Evolutionary conservation across 768 basidiomycete species (phyloP), one percentile per base, ranked within the genome.

Genomic region (Mycena belliarum): DNA sequence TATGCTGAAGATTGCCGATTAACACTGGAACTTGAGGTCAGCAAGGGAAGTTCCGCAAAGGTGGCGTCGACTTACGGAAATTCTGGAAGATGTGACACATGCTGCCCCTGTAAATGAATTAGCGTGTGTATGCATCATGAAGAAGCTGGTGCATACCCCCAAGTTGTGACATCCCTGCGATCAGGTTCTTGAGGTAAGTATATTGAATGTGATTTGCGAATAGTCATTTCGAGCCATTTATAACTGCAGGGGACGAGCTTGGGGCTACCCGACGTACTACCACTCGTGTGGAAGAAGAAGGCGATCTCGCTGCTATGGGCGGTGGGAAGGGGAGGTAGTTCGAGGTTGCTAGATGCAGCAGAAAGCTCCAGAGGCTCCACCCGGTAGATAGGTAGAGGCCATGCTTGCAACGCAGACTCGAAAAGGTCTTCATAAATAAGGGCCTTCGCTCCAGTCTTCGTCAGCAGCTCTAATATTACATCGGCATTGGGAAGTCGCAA

Each of bases 51-150:
- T 63, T 69, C 67, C 55, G 65, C 32, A 55, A 55, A 51, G 52
- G 49, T 52, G 44, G 47, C 15, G 35, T 54, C 47, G 64, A 75
- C 86, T 76, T 72, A 89, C 88, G 85, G 79, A 85, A 89, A 40
- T 80, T 83, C 70, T 91, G 88, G 26, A 73, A 90, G 59, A 91
- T 91, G 72, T 91, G 90, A 68, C 86, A 90, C 87, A 91, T 88
- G 76, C 86, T 88, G 55, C 90, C 89, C 78, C 88, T 90, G 75
- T 52, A 64, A 59, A 47, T 65, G 62, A 57, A 61, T 73, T 66
- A 76, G 69, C 68, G 64, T 66, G 52, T 63, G 63, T 51, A 37
- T 51, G 29, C 57, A 64, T 40, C 33, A 46, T 41, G 40, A 59
- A 52, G 16, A 60, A 59, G 67, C 49, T 44, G 59, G 48, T 55